A percentile compares a stretch with the other conserved stretches of the same genome.
Evolutionary conservation across 2,329 filamentous ascomycete genomes (phyloP).

Genomic region (Diaporthe vexans): DNA sequence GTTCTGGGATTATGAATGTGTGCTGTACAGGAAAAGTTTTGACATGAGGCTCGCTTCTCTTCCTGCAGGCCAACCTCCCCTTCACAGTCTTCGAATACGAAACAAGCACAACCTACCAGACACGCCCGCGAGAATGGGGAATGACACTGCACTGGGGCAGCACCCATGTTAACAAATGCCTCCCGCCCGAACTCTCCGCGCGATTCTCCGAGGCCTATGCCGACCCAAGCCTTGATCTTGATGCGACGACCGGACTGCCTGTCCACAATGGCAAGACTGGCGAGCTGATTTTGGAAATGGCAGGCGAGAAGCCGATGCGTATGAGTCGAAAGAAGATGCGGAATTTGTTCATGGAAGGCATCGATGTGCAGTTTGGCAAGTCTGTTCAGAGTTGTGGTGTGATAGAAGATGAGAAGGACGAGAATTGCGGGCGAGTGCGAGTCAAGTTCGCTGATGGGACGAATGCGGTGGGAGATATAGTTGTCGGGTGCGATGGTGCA

Average conservation of each 20-base stretch:
- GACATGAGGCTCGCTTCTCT: not conserved
- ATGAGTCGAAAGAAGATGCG: not conserved
- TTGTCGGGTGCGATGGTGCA: not conserved
- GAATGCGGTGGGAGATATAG: not conserved
- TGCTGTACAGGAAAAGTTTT: not conserved
- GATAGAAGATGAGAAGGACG: not conserved
- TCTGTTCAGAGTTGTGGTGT: not conserved
- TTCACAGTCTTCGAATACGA: not conserved
- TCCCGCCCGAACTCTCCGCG: not conserved
- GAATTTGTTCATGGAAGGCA: slow-evolving; percentile 1
- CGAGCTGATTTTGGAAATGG: not conserved
- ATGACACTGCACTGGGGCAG: not conserved
- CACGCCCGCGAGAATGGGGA: slow-evolving; percentile 1
- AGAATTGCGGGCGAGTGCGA: not conserved
- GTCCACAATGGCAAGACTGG: slow-evolving; percentile 6
- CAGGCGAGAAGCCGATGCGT: not conserved
- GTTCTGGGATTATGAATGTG: not conserved
- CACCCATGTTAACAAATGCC: not conserved
- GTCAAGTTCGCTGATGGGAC: not conserved
- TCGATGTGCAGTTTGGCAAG: not conserved
- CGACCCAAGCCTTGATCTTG: not conserved
- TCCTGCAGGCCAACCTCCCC: not conserved
- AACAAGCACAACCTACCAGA: not conserved
- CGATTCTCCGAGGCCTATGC: slow-evolving; percentile 1
- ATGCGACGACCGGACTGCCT: not conserved